Evolutionary conservation across 345 rosid genomes (phyloP), one percentile per base, ranked within the genome.

Genomic region (Gossypium ekmanianum): DNA sequence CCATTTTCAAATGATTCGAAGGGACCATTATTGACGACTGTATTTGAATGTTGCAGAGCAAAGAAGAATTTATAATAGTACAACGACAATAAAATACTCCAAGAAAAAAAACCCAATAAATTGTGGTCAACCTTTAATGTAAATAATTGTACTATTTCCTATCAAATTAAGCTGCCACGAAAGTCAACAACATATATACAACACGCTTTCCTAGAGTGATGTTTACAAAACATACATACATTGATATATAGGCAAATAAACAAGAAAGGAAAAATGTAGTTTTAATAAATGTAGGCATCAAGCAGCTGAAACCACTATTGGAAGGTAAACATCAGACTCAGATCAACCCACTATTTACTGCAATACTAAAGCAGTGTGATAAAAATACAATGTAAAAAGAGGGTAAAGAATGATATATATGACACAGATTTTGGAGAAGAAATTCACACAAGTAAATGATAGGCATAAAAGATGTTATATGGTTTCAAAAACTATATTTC

Each of bases 371-470:
- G 41, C 41, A 39, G 11, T 63, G 12, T 14, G 22, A 34, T n/a
- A 43, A 44, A 66, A 7, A 66, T 18, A 66, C 55, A 44, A 8
- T 45, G 72, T 48, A 47, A 44, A 54, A 66, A 50, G 13, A 50
- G 3, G 59, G 71, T 11, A 11, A 26, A 69, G 11, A 69, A 50
- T 26, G 22, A 48, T 55, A 54, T 54, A 72, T 12, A 64, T 22
- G 3, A 47, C 67, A 47, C 6, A 55, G 58, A n/a, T 12, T 51
- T 18, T 9, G 24, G 59, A 54, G 57, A 54, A 71, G 54, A 18
- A 55, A 71, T 71, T 71, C 74, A 55, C 50, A 10, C 74, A 41
- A 68, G 57, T 27, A 26, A 11, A 59, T 59, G 63, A 57, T 18
- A 58, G 1, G 63, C 63, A 59, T 59, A 59, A 24, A 11, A 59